Evolutionary conservation across 1,139 yeast species (phyloP).

Genomic region (Magnusiomyces suaveolens): DNA sequence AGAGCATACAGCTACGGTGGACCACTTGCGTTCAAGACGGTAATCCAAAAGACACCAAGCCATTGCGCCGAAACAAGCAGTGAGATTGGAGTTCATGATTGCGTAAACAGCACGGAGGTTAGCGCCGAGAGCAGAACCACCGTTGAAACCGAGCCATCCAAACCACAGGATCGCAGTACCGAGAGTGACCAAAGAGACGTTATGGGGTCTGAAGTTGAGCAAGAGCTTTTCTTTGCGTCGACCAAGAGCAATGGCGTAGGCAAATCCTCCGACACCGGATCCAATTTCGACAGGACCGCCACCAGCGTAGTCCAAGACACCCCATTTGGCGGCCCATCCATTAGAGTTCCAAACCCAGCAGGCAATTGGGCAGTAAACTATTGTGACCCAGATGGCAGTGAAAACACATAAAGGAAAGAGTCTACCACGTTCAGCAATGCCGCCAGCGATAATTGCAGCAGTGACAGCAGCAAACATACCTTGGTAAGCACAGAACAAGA

Average conservation of each 20-base stretch:
- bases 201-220: slow-evolving; percentile 90
- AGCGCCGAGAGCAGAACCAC: slow-evolving; percentile 58
- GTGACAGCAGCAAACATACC: slow-evolving; percentile 89
- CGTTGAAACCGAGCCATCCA: slow-evolving; percentile 73
- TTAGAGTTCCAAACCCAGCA: slow-evolving; percentile 90
- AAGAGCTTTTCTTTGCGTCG: slow-evolving; percentile 72
- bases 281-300: slow-evolving; percentile 95
- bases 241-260: slow-evolving; percentile 72
- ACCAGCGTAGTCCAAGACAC: slow-evolving; percentile 93
- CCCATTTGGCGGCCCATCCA: slow-evolving; percentile 89
- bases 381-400: slow-evolving; percentile 77
- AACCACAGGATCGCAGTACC: slow-evolving; percentile 64
- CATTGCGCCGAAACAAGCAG: slow-evolving; percentile 86
- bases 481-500: slow-evolving; percentile 79
- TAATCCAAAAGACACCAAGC: slow-evolving; percentile 89
- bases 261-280: slow-evolving; percentile 85
- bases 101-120: slow-evolving; percentile 67
- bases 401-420: slow-evolving; percentile 77
- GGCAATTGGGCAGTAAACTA: slow-evolving; percentile 87
- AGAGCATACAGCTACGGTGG: slow-evolving; percentile 90
- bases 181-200: slow-evolving; percentile 73
- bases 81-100: slow-evolving; percentile 80
- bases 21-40: slow-evolving; percentile 81
- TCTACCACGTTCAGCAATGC: slow-evolving; percentile 91
- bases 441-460: slow-evolving; percentile 83